Evolutionary conservation across 495 filamentous ascomycete species (phyloP), one percentile per base, ranked within the genome.

Genomic region (Lepidopterella palustris): DNA sequence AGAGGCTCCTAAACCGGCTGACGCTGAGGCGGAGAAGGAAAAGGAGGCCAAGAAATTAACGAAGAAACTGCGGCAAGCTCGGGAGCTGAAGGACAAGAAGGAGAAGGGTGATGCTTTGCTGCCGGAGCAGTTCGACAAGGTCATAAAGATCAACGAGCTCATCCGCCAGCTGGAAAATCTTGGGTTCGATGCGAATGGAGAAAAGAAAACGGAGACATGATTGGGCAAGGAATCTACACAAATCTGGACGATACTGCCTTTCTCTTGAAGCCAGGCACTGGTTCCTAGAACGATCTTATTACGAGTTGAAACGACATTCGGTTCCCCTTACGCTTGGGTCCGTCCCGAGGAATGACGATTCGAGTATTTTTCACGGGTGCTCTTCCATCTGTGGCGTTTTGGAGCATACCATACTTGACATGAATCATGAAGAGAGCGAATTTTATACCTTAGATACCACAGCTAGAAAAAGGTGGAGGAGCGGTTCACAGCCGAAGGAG

Each of bases 101-200:
- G 88, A 96, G 23, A 82, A 84, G 35, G 95, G 93, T 24, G 86
- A 87, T 61, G 76, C 79, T 0, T 72, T 99, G 61, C 76, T 96
- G 13, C 95, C 95, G 0, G 95, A 99, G 73, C 95, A 99, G 76
- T 85, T 97, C 54, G 92, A 90, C 59, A 99, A 99, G 76, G 87
- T 99, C 47, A 93, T 95, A 68, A 95, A 92, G 73, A 95, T 99
- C 68, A 88, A 89, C 52, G 93, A 97, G 74, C 79, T 99, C 20
- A 86, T 96, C 53, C 80, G 90, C 29, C 90, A 97, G 70, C 79
- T 99, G 26, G 90, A 96, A 64, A 78, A 78, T 5, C 76, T 99
- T 27, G 95, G 93, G 0, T 91, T 97, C 59, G 88, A 96, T 71
- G 71, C 74, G 23, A 79, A 86, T 53, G 84, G 81, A 0, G 77